Conservation (phyloP, 2,329 filamentous ascomycete genomes). For the Aspergillus fijiensis region DNA sequence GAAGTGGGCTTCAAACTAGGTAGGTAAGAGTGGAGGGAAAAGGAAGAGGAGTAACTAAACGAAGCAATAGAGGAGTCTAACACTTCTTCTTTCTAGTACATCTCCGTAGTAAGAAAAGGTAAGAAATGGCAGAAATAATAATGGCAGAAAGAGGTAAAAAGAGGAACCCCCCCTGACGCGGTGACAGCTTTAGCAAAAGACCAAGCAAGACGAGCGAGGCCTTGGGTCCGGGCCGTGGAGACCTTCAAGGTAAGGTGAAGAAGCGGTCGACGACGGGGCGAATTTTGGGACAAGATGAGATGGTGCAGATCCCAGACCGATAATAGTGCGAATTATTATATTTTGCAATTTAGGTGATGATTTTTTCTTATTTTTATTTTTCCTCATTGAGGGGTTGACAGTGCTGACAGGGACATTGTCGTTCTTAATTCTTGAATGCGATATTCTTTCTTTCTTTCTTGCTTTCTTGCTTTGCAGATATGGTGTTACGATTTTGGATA, state of each 20-base stretch:
- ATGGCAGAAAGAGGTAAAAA: background rate
- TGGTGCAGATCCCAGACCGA: conserved; percentile 24
- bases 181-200: conserved; percentile 35
- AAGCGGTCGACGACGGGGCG: conserved; percentile 27
- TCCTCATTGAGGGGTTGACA: conserved; percentile 21
- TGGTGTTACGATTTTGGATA: background rate
- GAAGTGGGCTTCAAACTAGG: too few relatives aligned
- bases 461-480: background rate
- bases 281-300: conserved; percentile 17
- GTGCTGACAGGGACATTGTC: conserved; percentile 15
- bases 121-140: too few relatives aligned
- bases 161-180: conserved; percentile 34
- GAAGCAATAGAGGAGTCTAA: too few relatives aligned
- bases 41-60: too few relatives aligned
- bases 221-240: conserved; percentile 28
- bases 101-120: too few relatives aligned
- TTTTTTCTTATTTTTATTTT: conserved; percentile 10
- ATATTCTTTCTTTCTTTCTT: background rate
- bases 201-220: conserved; percentile 16
- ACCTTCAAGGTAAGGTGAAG: conserved; percentile 14
- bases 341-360: conserved; percentile 3
- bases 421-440: background rate
- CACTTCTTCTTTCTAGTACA: too few relatives aligned
- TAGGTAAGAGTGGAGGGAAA: too few relatives aligned
- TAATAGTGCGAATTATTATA: background rate